Conservation (phyloP, 2,329 filamentous ascomycete species). For the Fusarium fracticaudum region DNA sequence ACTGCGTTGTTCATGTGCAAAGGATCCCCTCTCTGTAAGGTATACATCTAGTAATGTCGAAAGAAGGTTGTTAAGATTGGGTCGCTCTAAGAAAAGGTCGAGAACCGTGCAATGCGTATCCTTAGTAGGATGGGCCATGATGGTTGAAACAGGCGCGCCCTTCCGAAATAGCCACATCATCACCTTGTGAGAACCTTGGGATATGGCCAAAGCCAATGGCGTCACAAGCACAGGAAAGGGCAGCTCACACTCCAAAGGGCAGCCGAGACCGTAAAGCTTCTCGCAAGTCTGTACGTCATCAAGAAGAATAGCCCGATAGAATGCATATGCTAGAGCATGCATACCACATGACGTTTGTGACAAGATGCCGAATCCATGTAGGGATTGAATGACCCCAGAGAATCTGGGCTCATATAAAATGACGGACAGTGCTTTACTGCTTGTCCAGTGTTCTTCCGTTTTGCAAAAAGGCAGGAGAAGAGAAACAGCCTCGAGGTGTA, state of each 20-base stretch:
- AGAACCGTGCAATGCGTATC: background rate
- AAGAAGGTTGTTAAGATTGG: background rate
- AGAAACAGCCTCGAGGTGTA: background rate
- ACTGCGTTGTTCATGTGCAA: background rate
- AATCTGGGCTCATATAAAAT: background rate
- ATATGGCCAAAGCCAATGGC: background rate
- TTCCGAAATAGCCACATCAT: background rate
- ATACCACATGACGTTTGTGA: background rate
- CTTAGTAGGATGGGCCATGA: background rate
- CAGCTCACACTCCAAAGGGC: background rate
- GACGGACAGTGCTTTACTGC: background rate
- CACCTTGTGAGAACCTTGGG: background rate
- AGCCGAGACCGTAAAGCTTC: background rate
- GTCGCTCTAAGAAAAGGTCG: background rate
- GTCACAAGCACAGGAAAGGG: background rate
- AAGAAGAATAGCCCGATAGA: too few species aligned
- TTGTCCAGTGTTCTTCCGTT: background rate
- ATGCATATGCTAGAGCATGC: background rate
- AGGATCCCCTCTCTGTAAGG: background rate
- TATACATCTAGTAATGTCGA: background rate
- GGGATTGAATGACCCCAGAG: too few species aligned
- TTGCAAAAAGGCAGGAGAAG: background rate
- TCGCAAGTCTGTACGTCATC: background rate
- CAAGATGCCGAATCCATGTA: background rate
- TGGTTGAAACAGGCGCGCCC: background rate